Percentiles rank a stretch among this genome's conserved stretches.
Conservation (phyloP, 495 filamentous ascomycete genomes). For the Annulohypoxylon nitens region DNA sequence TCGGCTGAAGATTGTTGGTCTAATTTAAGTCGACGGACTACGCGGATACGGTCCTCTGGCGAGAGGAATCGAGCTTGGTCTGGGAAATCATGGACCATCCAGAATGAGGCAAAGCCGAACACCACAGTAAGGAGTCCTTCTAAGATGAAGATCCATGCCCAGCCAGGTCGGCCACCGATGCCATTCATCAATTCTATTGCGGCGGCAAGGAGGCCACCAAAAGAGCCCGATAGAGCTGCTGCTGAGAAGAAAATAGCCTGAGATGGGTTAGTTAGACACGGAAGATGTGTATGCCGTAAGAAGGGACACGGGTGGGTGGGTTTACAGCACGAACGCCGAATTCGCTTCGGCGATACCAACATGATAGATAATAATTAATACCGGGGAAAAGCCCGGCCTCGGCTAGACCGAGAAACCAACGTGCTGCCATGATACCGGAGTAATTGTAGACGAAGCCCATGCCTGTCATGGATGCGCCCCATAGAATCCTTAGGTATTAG, state of each 20-base stretch:
- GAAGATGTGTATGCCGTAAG: background rate
- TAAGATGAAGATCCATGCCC: constrained; percentile 89
- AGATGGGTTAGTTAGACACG: constrained; percentile 2
- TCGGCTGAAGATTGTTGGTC: constrained; percentile 85
- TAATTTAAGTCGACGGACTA: constrained; percentile 75
- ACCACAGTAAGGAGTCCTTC: constrained; percentile 83
- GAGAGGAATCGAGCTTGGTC: constrained; percentile 84
- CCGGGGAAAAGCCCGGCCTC: constrained; percentile 92
- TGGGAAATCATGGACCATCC: constrained; percentile 92
- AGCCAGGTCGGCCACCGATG: constrained; percentile 73
- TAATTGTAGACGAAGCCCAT: constrained; percentile 89
- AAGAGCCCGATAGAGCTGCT: constrained; percentile 85
- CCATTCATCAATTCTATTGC: constrained; percentile 83
- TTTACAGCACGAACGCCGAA: constrained; percentile 70
- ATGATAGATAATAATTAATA: constrained; percentile 87
- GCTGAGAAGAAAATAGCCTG: constrained; percentile 91
- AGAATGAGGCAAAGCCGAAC: constrained; percentile 80
- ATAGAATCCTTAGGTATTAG: constrained; percentile 56
- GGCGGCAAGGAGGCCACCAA: constrained; percentile 85
- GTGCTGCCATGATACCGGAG: constrained; percentile 81
- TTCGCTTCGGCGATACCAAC: constrained; percentile 87
- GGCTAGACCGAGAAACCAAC: constrained; percentile 86
- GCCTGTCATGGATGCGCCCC: constrained; percentile 84
- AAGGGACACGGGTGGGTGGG: background rate
- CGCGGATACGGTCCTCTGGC: constrained; percentile 76